Percentiles rank a stretch among this genome's conserved stretches.
Evolutionary conservation across 768 basidiomycete genomes (phyloP).

Genomic region (Boletus edulis): DNA sequence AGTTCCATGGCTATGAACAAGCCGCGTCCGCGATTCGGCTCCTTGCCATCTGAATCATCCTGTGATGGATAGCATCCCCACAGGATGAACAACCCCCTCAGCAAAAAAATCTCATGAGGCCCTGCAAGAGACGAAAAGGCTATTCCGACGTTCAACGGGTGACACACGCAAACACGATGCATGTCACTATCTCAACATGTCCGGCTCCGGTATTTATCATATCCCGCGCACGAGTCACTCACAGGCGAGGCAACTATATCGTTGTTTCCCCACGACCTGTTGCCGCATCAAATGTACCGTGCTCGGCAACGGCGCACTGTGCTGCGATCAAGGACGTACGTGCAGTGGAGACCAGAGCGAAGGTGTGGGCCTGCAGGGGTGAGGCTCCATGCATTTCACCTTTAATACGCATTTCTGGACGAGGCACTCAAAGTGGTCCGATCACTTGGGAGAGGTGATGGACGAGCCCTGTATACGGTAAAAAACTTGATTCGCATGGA

Average conservation of each 20-base stretch:
- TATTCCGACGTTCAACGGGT: background rate
- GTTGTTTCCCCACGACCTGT: slow-evolving; percentile 5
- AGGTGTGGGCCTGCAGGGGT: slow-evolving; percentile 5
- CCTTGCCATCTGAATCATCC: slow-evolving; percentile 6
- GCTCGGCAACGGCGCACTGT: slow-evolving; percentile 1
- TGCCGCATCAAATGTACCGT: background rate
- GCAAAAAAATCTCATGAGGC: background rate
- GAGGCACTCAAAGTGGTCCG: background rate
- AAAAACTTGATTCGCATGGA: background rate
- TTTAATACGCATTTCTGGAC: too few relatives aligned
- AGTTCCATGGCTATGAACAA: slow-evolving; percentile 18
- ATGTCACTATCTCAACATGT: background rate
- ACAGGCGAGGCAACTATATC: too few relatives aligned
- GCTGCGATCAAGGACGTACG: background rate
- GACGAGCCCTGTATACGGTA: too few relatives aligned
- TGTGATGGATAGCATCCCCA: slow-evolving; percentile 13
- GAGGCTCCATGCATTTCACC: too few relatives aligned
- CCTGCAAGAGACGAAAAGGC: background rate
- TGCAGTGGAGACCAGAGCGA: slow-evolving; percentile 6
- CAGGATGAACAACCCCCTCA: background rate
- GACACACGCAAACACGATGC: background rate
- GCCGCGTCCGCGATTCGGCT: slow-evolving; percentile 13
- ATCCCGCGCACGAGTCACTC: too few relatives aligned
- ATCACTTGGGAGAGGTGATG: slow-evolving; percentile 2
- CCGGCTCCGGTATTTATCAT: slow-evolving; percentile 20